phyloP scores from a whole-genome alignment of 345 rosid genomes.

The Raphanus raphanistrum region DNA sequence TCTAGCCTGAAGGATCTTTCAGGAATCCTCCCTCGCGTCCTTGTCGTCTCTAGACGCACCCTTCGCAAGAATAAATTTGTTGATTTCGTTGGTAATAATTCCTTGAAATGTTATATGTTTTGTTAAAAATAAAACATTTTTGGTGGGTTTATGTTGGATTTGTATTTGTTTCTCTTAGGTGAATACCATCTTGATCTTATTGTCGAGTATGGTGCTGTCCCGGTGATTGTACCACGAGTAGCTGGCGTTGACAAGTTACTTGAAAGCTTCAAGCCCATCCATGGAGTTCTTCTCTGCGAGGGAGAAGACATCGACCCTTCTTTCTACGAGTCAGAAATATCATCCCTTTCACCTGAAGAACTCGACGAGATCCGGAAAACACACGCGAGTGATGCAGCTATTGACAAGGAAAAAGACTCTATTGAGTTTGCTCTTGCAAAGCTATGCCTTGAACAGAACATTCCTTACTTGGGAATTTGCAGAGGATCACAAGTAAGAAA shows the following conservation, averaged over 20 bases:
- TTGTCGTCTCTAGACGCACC: slow-evolving; percentile 78
- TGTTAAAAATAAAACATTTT: neutral
- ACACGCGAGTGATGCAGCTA: slow-evolving; percentile 68
- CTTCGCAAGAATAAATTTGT: slow-evolving; percentile 89
- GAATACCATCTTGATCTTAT: slow-evolving; percentile 93
- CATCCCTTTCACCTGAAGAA: slow-evolving; percentile 59
- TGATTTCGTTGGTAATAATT: slow-evolving; percentile 70
- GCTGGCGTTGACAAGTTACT: slow-evolving; percentile 69
- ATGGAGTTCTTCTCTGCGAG: slow-evolving; percentile 90
- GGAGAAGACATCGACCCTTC: slow-evolving; percentile 95
- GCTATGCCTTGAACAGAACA: slow-evolving; percentile 78
- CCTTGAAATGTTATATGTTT: neutral
- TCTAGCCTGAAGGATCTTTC: slow-evolving; percentile 51
- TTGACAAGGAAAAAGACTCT: slow-evolving; percentile 77
- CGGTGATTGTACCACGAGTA: slow-evolving; percentile 80
- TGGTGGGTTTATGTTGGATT: neutral
- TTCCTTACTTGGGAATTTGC: slow-evolving; percentile 85
- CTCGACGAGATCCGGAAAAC: slow-evolving; percentile 65
- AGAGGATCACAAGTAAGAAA: slow-evolving; percentile 57
- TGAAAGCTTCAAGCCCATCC: slow-evolving; percentile 88
- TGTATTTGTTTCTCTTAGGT: slow-evolving; percentile 47
- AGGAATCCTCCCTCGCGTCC: slow-evolving; percentile 72
- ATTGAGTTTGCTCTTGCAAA: slow-evolving; percentile 73
- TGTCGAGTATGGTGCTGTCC: slow-evolving; percentile 76
- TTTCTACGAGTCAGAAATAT: slow-evolving; percentile 51